phyloP scores from a whole-genome alignment of 495 filamentous ascomycete genomes.

The Penicilliopsis zonata region DNA sequence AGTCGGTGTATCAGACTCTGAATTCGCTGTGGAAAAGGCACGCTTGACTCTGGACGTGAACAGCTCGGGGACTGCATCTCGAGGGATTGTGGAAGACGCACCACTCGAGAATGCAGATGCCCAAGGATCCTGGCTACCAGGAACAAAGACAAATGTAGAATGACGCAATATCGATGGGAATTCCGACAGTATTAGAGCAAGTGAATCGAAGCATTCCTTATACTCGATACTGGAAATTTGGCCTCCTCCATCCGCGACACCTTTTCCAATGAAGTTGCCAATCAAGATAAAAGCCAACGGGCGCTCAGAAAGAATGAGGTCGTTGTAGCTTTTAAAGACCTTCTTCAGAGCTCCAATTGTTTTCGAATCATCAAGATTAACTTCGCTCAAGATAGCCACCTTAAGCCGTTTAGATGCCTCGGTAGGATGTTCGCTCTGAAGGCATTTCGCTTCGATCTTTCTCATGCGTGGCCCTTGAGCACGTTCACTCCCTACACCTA shows the following conservation, averaged over 20 bases:
- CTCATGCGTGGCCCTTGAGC: constrained; percentile 75
- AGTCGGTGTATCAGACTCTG: constrained; percentile 38
- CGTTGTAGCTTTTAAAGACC: constrained; percentile 57
- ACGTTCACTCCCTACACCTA: constrained; percentile 83
- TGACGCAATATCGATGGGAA: constrained; percentile 70
- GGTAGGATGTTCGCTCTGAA: constrained; percentile 12
- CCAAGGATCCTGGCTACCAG: constrained; percentile 95
- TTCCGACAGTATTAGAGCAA: constrained; percentile 73
- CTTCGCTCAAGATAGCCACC: constrained; percentile 65
- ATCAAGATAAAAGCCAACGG: constrained; percentile 70
- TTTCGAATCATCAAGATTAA: constrained; percentile 71
- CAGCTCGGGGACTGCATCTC: constrained; percentile 64
- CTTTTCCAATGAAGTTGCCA: constrained; percentile 71
- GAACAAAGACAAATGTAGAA: constrained; percentile 82
- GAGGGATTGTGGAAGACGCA: constrained; percentile 62
- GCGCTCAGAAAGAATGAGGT: constrained; percentile 31
- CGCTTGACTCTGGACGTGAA: constrained; percentile 77
- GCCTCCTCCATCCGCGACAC: constrained; percentile 51
- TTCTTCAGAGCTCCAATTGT: constrained; percentile 67
- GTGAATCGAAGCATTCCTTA: constrained; percentile 83
- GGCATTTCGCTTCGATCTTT: constrained; percentile 45
- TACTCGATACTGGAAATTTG: constrained; percentile 75
- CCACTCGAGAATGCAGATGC: constrained; percentile 73
- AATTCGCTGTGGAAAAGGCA: constrained; percentile 64
- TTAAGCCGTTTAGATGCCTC: constrained; percentile 30